Percentiles rank a stretch among this genome's conserved stretches.
Conservation (phyloP, 768 basidiomycete species). For the Tricholoma terreum region DNA sequence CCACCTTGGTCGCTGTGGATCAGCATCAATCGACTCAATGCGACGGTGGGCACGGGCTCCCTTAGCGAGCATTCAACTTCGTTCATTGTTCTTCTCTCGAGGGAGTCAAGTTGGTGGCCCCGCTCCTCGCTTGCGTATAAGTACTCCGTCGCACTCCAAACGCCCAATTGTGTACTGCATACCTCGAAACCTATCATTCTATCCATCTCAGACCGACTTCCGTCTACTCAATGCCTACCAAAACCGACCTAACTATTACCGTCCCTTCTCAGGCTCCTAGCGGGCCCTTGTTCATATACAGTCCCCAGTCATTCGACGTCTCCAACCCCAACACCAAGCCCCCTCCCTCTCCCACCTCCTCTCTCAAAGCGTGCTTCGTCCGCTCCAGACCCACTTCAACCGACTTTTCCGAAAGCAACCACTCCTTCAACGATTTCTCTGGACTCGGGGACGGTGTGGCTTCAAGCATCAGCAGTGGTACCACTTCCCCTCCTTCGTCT, state of each 20-base stretch:
- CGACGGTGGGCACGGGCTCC: not conserved
- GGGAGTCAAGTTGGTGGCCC: not conserved
- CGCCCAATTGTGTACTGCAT: not conserved
- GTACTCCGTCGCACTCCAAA: not conserved
- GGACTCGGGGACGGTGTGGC: not conserved
- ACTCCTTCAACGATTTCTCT: conserved; percentile 6
- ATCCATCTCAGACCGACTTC: not conserved
- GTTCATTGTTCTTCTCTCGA: not conserved
- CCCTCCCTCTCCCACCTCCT: conserved; percentile 16
- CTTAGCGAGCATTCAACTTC: too few relatives aligned
- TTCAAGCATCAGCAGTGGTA: not conserved
- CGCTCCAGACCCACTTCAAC: conserved; percentile 13
- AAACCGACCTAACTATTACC: not conserved
- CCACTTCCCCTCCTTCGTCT: not conserved
- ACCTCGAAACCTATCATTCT: too few relatives aligned
- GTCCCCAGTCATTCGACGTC: not conserved
- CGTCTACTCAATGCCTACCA: not conserved
- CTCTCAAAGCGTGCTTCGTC: conserved; percentile 14
- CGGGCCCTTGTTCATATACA: not conserved
- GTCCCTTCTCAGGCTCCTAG: not conserved
- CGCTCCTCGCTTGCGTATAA: not conserved
- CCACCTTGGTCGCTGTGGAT: not conserved
- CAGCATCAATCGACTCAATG: not conserved
- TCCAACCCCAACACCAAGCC: conserved; percentile 1
- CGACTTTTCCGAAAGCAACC: conserved; percentile 8